Base-by-base conservation (phyloP, 2,329 filamentous ascomycete species). In the Ceratocystis cacaofunesta region DNA sequence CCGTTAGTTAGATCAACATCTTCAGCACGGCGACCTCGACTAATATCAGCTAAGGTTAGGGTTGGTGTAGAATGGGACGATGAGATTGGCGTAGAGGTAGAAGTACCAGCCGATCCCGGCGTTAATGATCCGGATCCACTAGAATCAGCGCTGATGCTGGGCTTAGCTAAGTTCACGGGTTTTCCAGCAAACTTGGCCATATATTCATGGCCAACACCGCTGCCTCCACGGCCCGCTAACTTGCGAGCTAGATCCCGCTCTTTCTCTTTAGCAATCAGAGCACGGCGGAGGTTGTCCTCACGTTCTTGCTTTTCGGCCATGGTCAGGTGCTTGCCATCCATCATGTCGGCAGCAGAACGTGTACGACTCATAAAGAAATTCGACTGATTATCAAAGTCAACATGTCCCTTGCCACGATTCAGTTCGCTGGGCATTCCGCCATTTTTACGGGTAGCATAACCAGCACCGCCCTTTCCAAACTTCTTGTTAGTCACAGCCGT, bases 161-260 rank as follows among this genome's bases (percentile, higher is more conserved):
- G 25, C n/a, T 58, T 58, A n/a, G 5, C 55, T n/a, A n/a, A 8
- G 55, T 36, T n/a, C n/a, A 30, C 12, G 28, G 12, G 10, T 12
- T 58, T 48, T 41, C 48, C 60, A 7, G 58, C 63, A n/a, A 67
- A 19, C 36, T 63, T 65, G 15, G 62, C 79, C 80, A 91, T 85
- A 73, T 92, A 92, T 68, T 90, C 86, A 60, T 79, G 82, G 1
- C 88, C 88, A 0, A 86, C 81, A 5, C 85, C 85, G 61, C 77
- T 80, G 19, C 57, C 41, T 8, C 87, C 87, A 67, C 85, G 77
- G 62, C 81, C 77, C 8, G 83, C 83, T 1, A 94, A 78, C 69
- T 83, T 84, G 72, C 83, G 84, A 69, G 85, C 87, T 61, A 94
- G 80, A 28, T 89, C 85, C 22, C 84, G 79, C 73, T 92, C 89